Evolutionary conservation across 768 basidiomycete genomes (phyloP).

Genomic region (Asterophora lycoperdoides): DNA sequence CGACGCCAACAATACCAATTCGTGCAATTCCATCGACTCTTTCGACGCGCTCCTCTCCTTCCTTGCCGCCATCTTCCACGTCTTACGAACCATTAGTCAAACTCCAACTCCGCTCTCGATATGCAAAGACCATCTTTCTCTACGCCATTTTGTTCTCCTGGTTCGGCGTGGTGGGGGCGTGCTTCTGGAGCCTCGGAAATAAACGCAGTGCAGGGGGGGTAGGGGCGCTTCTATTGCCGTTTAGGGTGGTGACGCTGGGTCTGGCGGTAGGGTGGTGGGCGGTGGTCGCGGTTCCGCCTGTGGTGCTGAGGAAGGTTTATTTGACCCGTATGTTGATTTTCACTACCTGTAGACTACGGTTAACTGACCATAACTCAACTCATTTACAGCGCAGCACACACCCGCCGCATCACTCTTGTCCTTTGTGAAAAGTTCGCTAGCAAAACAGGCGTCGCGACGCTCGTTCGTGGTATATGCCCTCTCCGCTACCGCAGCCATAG

Average conservation of each 20-base stretch:
- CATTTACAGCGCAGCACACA: conserved; percentile 39
- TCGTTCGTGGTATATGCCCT: conserved; percentile 43
- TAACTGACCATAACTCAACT: neutral
- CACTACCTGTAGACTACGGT: neutral
- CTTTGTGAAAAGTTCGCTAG: conserved; percentile 40
- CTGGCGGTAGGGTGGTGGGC: conserved; percentile 44
- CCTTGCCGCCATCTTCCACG: conserved; percentile 53
- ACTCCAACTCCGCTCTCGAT: conserved; percentile 55
- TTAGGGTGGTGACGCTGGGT: conserved; percentile 40
- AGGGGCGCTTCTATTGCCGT: conserved; percentile 37
- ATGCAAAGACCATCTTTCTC: conserved; percentile 50
- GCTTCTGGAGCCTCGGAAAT: conserved; percentile 30
- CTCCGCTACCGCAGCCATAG: conserved; percentile 42
- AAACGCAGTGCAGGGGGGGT: conserved; percentile 28
- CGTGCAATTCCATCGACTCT: conserved; percentile 47
- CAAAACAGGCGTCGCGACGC: conserved; percentile 43
- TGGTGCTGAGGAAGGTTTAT: conserved; percentile 54
- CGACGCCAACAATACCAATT: conserved; percentile 34
- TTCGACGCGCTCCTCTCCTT: conserved; percentile 45
- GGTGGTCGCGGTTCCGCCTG: conserved; percentile 49
- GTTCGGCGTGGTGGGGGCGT: conserved; percentile 31
- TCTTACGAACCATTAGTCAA: conserved; percentile 66
- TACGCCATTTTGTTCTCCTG: conserved; percentile 48
- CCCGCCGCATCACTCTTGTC: conserved; percentile 49
- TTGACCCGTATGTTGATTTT: conserved; percentile 47